Evolutionary conservation across 495 filamentous ascomycete species (phyloP).

Genomic region (Bryoglossum gracile): DNA sequence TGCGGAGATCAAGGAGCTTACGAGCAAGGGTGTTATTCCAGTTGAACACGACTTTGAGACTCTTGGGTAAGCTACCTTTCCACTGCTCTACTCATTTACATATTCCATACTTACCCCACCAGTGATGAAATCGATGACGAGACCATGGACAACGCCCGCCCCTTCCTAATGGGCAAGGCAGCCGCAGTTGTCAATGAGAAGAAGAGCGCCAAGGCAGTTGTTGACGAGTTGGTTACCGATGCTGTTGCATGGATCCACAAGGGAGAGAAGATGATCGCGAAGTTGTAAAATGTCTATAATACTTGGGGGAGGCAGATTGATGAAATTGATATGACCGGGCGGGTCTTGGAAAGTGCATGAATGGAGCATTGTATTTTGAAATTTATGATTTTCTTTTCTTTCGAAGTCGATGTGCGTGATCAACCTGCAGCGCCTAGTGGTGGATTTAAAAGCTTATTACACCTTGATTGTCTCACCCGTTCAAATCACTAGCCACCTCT

Average conservation of each 20-base stretch:
- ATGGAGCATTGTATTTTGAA: slow-evolving; percentile 7
- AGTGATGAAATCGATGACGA: slow-evolving; percentile 36
- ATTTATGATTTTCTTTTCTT: neutral
- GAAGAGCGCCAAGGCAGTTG: slow-evolving; percentile 85
- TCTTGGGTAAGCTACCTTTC: slow-evolving; percentile 42
- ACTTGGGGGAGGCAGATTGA: neutral
- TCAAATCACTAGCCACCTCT: too few species aligned
- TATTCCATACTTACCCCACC: too few species aligned
- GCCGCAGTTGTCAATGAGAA: slow-evolving; percentile 89
- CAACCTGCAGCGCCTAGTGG: too few species aligned
- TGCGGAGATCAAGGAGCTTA: slow-evolving; percentile 85
- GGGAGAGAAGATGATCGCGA: slow-evolving; percentile 57
- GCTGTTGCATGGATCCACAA: slow-evolving; percentile 62
- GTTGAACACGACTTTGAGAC: slow-evolving; percentile 92
- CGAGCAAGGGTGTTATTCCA: slow-evolving; percentile 79
- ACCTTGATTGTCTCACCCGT: too few species aligned
- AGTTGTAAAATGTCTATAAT: slow-evolving; percentile 42
- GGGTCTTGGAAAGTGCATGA: slow-evolving; percentile 12
- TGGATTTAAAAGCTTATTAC: too few species aligned
- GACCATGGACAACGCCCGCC: slow-evolving; percentile 81
- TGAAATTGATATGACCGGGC: neutral
- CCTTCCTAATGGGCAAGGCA: slow-evolving; percentile 95
- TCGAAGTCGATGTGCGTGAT: too few species aligned
- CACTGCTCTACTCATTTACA: too few species aligned
- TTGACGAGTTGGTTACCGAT: slow-evolving; percentile 90